Base-by-base conservation (phyloP, 768 basidiomycete species). In the Gautieria morchelliformis region DNA sequence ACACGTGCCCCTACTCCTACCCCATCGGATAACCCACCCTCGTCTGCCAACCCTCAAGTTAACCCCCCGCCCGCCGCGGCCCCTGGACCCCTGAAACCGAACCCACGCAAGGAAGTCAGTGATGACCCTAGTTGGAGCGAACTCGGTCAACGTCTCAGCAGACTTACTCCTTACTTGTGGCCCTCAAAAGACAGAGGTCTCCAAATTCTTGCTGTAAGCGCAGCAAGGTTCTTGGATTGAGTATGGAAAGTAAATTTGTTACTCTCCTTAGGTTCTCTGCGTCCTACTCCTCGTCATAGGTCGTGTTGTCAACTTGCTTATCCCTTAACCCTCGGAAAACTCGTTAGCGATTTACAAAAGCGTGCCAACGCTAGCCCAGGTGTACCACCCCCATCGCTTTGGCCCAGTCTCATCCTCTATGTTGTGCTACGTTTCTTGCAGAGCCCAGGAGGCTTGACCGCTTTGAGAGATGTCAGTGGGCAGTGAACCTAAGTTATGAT, bases 81-180 rank as follows among this genome's bases (percentile, higher is more conserved):
- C 49, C 59, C 59, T 12, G 52, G 52, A 12, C 59, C 61, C 15
- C 48, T 59, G 24, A 67, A 68, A 68, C 51, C 66, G 37, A 69
- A 63, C 30, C 66, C 70, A 44, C 62, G 51, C 19, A 61, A 62
- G 50, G 65, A 65, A 42, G 56, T 65, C 41, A 62, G 67, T 45
- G 66, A 41, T 19, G 65, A 88, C 58, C 84, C 87, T 9, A 78
- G 84, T 6, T 91, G 87, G 85, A 62, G 71, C 20, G 88, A 90
- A 67, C 72, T 90, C 39, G 76, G 78, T 70, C 72, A 67, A 15
- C 82, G 91, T 45, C 71, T 94, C 58, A 72, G 74, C 49, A 80
- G 79, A 48, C 74, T 95, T 42, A 69, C 77, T 14, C 93, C 92
- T 1, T 87, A 88, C 70, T 80, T 95, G 9, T 95, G 92, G 91